Base-by-base conservation (phyloP, 2,329 filamentous ascomycete genomes). In the Cladosporium sp. region DNA sequence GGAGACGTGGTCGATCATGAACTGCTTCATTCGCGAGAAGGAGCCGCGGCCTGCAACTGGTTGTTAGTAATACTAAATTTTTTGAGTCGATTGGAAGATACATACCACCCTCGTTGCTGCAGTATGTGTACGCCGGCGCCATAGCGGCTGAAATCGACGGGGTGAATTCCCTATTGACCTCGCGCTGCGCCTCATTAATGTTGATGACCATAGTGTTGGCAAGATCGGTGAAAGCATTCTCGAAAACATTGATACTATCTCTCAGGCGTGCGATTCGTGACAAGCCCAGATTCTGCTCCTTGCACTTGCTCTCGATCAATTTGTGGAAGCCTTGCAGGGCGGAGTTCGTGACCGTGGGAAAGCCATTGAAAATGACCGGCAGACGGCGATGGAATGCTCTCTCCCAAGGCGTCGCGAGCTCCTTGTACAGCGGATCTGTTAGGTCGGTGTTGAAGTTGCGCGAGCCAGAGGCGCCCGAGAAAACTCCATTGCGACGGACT, bases 141-240 rank as follows among this genome's bases (percentile, higher is more conserved):
- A 84, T 80, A 27, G 62, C 63, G 1, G 55, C 38, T 3, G 65
- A 59, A 47, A 83, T 72, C 2, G 68, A 67, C 0, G 77, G 78
- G 0, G 69, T 71, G 50, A 83, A 80, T 29, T 75, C 67, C 3
- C 79, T 74, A 56, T 74, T 82, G 13, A 75, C 73, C 3, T 78
- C 73, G 22, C 75, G 71, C 57, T 82, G 78, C 3, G 66, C 53
- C 4, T 68, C 64, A 0, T 66, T 75, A 55, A 81, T 71, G 2
- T 55, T 55, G 1, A 57, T 56, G 1, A 65, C 54, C 35, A 75
- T 62, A 3, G 53, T 53, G 0, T 47, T 52, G 2, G 65, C 64
- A 0, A 76, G 50, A 6, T 69, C 63, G 1, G 62, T 59, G 30
- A 80, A 69, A 4, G 68, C 63, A 2, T 63, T 62, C 25, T 71